A percentile compares a stretch with the other conserved stretches of the same genome.
These are phyloP conservation scores for Amphibolis antarctica DNA, from an alignment of 106 monocot species.

Conservation along the genomic window DNA sequence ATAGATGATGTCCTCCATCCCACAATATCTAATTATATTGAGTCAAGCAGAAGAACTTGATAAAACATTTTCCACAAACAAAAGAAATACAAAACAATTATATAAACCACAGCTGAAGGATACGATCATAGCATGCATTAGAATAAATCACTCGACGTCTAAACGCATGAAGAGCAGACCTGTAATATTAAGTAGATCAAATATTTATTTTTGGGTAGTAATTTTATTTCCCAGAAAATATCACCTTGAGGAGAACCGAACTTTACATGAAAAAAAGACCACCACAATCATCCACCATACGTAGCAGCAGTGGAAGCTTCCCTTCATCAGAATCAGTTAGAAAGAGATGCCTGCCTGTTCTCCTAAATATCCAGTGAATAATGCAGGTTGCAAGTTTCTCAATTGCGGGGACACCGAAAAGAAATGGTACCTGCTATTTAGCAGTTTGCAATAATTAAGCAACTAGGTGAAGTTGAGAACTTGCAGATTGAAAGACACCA, in stretches of 20 bases:
- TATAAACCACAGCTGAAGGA: constrained; percentile 24
- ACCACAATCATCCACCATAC: constrained; percentile 70
- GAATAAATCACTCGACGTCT: constrained; percentile 74
- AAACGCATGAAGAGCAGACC: constrained; percentile 70
- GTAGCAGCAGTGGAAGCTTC: constrained; percentile 58
- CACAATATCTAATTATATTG: constrained; percentile 55
- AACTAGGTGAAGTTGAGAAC: no score
- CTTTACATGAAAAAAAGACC: constrained; percentile 80
- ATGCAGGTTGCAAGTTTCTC: constrained; percentile 69
- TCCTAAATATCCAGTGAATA: constrained; percentile 86
- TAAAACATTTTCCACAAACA: not conserved
- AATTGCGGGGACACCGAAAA: constrained; percentile 70
- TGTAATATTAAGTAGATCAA: constrained; percentile 17
- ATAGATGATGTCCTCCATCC: constrained; percentile 99
- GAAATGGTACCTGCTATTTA: constrained; percentile 78
- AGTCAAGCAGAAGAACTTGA: constrained; percentile 20
- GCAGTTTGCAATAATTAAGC: no score
- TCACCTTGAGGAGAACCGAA: not conserved
- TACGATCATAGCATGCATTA: constrained; percentile 89
- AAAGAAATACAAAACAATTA: not conserved
- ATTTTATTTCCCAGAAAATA: not conserved
- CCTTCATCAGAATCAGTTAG: constrained; percentile 68
- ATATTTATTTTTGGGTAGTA: not conserved
- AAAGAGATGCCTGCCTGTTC: constrained; percentile 94
- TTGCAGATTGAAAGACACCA: no score